Base-by-base conservation (phyloP, 495 filamentous ascomycete species). In the Penicillium canescens region DNA sequence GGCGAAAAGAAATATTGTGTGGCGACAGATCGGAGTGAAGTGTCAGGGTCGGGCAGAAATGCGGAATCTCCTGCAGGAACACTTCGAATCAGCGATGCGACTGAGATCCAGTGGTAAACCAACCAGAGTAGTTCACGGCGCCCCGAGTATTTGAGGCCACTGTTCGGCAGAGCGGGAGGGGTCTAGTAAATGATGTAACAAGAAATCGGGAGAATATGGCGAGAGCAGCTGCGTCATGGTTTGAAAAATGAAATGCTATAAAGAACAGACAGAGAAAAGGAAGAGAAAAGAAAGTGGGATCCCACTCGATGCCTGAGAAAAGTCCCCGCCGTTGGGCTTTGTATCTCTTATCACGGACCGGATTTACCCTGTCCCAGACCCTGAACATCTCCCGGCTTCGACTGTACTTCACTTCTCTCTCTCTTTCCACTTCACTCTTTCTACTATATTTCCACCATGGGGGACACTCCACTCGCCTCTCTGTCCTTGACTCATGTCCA, bases 401-500 rank as follows among this genome's bases (percentile, higher is more conserved):
- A 18, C 20, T 14, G 9, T 8, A 14, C 12, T 48, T 37, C 44
- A 23, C 33, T 38, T 28, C 14, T 8, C 28, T 31, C 9, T 31
- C 28, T 10, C 2, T 31, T 34, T 33, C 14, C 46, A 24, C 38
- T 26, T 26, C 31, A 16, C 42, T 38, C n/a, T 21, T 18, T 35
- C 12, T 18, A 23, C 44, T 14, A 12, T 47, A 26, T 26, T 8
- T 42, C 14, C 16, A 60, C 26, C 39, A 88, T 89, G 85, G 81
- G 81, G 43, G 82, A 90, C 57, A 74, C 82, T 21, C 85, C 89
- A 2, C 75, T 98, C 23, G 91, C 93, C 26, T 98, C 94, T 14
- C 80, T 96, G 45, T 96, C 91, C 47, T 75, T 97, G 44, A 98
- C 95, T 11, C 93, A 98, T 71, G 92, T 98, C 51, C 90, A 95